Percentiles rank a stretch among this genome's conserved stretches.
Evolutionary conservation across 768 basidiomycete genomes (phyloP).

Genomic region (Astraeus odoratus): DNA sequence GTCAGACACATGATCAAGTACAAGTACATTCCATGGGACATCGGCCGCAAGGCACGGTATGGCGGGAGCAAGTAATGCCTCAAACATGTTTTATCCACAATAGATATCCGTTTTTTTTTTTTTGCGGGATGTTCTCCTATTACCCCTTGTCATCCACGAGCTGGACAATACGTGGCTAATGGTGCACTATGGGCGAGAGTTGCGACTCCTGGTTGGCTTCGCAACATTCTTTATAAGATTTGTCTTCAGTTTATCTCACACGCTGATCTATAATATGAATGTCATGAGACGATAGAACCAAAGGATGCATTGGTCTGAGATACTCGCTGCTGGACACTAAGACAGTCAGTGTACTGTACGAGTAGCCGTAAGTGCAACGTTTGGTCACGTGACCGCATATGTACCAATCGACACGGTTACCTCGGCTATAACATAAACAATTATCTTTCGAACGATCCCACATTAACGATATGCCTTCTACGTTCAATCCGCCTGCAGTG

Average conservation of each 20-base stretch:
- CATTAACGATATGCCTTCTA: constrained; percentile 1
- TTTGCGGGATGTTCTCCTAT: no score
- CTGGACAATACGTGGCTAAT: no score
- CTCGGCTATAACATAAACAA: no score
- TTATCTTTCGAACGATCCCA: neutral
- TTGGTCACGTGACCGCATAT: no score
- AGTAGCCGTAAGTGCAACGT: no score
- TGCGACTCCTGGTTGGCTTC: neutral
- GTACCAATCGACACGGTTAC: no score
- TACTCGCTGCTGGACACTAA: no score
- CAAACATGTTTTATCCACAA: neutral
- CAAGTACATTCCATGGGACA: constrained; percentile 92
- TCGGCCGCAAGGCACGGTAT: constrained; percentile 89
- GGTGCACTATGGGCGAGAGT: no score
- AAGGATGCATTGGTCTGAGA: no score
- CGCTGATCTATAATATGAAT: neutral
- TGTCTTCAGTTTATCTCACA: neutral
- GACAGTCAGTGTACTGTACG: no score
- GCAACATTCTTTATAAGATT: neutral
- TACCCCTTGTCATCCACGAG: no score
- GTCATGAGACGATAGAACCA: neutral
- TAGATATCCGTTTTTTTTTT: constrained; percentile 2
- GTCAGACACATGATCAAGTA: constrained; percentile 99
- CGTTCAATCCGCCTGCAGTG: constrained; percentile 28
- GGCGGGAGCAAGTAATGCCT: constrained; percentile 44